A percentile compares a stretch with the other conserved stretches of the same genome.
These are phyloP conservation scores for Aspergillus proliferans DNA, from an alignment of 2,329 filamentous ascomycete species.

Conservation along the genomic window DNA sequence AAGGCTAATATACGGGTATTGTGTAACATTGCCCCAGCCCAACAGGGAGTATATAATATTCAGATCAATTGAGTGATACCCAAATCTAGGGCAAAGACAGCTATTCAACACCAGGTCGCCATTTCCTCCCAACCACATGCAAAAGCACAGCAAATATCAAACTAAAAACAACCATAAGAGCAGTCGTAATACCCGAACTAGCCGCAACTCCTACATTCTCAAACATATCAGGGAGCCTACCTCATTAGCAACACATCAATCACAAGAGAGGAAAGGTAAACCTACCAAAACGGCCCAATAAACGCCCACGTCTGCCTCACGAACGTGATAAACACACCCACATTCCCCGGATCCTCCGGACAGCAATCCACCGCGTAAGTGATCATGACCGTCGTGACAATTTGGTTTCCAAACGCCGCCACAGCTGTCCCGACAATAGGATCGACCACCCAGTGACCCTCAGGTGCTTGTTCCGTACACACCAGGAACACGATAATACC, in stretches of 20 bases:
- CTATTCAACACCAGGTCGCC: slow-evolving; percentile 1
- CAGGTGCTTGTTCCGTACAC: slow-evolving; percentile 42
- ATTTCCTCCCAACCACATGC: slow-evolving; percentile 9
- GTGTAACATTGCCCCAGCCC: too few relatives aligned
- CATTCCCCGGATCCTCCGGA: slow-evolving; percentile 47
- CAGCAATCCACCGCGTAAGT: slow-evolving; percentile 58
- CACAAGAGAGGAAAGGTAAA: neutral
- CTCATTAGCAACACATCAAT: neutral
- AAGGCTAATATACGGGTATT: too few relatives aligned
- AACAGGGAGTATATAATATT: too few relatives aligned
- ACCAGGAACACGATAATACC: slow-evolving; percentile 55
- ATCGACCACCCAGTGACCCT: slow-evolving; percentile 49
- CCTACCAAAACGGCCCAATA: slow-evolving; percentile 34
- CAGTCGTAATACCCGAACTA: neutral
- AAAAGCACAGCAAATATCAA: slow-evolving; percentile 10
- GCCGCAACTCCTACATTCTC: neutral
- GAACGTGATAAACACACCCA: slow-evolving; percentile 58
- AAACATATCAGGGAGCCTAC: slow-evolving; percentile 3
- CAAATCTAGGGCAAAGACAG: too few relatives aligned
- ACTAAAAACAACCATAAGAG: slow-evolving; percentile 6
- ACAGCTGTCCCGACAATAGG: slow-evolving; percentile 53
- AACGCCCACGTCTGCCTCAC: slow-evolving; percentile 42
- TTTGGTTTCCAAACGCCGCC: slow-evolving; percentile 53
- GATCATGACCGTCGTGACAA: slow-evolving; percentile 57
- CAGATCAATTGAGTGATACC: too few relatives aligned